Base-by-base conservation (phyloP, 75 land plant species). In the Pinus taeda region DNA sequence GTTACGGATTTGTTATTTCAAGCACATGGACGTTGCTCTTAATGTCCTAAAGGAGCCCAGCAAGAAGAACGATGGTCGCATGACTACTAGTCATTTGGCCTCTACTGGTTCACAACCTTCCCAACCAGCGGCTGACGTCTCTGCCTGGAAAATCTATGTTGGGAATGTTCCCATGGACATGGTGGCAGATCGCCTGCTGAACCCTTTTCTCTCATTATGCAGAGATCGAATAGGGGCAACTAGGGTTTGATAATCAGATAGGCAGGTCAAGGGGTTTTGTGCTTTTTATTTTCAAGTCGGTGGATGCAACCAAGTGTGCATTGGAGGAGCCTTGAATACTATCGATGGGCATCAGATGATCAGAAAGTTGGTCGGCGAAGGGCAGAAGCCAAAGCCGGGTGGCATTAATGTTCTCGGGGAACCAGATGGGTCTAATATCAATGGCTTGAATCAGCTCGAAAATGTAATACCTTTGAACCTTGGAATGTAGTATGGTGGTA, bases 61-160 rank as follows among this genome's bases (percentile, higher is more conserved):
- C 77, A 94, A 92, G 82, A 85, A 87, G 65, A 95, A 93, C 14
- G 94, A 95, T 59, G 94, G 96, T 0, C 80, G 96, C 57, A 86
- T 93, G 78, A 85, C 96, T 20, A 90, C 90, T 4, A 86, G 94
- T 30, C 98, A 95, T 79, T 84, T 93, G n/a, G 96, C 98, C 12
- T 76, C 92, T 21, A 73, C 85, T 0, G 91, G 93, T 22, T 79
- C 82, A 90, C 69, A 71, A 74, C 24, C 81, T 1, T 1, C 60
- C 14, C 1, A 1, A 1, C 0, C 1, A 0, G 60, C 3, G 0
- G 18, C 18, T 18, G 18, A 59, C 0, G 60, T 59, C 2, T 15
- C 3, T 59, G 70, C 9, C 30, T 45, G 74, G 6, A 77, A 77
- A 45, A 59, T 74, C 2, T 79, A 85, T 37, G 84, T 85, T 14